A percentile compares a stretch with the other conserved stretches of the same genome.
phyloP scores from a whole-genome alignment of 1,284 basidiomycete genomes.

The Cryptococcus sp. region DNA sequence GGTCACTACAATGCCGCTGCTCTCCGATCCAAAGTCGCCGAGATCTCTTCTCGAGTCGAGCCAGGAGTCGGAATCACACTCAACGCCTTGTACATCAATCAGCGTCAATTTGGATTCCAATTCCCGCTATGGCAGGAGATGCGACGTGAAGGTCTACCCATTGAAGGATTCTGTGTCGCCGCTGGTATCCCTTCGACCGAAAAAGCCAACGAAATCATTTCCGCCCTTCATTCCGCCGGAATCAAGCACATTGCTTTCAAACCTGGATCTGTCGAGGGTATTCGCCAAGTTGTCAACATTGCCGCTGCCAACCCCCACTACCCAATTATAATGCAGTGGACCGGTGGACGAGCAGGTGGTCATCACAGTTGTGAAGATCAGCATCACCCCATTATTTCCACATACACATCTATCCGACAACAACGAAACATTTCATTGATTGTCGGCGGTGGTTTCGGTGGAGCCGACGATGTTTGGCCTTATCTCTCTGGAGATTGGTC shows the following conservation, averaged over 20 bases:
- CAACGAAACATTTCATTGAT: constrained; percentile 85
- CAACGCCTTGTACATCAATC: constrained; percentile 97
- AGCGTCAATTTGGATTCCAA: constrained; percentile 94
- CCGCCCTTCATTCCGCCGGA: constrained; percentile 66
- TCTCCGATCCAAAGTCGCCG: constrained; percentile 80
- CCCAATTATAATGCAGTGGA: constrained; percentile 99
- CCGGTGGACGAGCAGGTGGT: constrained; percentile 96
- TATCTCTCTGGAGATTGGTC: constrained; percentile 98
- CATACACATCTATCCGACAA: constrained; percentile 84
- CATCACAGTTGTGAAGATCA: constrained; percentile 99
- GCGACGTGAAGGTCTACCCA: constrained; percentile 87
- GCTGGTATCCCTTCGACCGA: constrained; percentile 90
- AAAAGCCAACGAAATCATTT: constrained; percentile 90
- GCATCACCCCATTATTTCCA: constrained; percentile 90
- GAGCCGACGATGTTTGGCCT: constrained; percentile 92
- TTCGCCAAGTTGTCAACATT: constrained; percentile 94
- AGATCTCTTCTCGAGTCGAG: constrained; percentile 78
- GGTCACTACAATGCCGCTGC: constrained; percentile 91
- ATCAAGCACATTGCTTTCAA: constrained; percentile 97
- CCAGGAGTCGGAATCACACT: constrained; percentile 86
- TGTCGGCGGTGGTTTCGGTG: constrained; percentile 95
- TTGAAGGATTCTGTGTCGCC: constrained; percentile 97
- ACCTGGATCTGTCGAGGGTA: constrained; percentile 94
- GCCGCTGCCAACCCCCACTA: constrained; percentile 91
- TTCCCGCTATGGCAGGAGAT: constrained; percentile 96